These are phyloP conservation scores for Seiridium unicorne DNA, from an alignment of 2,329 filamentous ascomycete genomes.

Conservation along the genomic window DNA sequence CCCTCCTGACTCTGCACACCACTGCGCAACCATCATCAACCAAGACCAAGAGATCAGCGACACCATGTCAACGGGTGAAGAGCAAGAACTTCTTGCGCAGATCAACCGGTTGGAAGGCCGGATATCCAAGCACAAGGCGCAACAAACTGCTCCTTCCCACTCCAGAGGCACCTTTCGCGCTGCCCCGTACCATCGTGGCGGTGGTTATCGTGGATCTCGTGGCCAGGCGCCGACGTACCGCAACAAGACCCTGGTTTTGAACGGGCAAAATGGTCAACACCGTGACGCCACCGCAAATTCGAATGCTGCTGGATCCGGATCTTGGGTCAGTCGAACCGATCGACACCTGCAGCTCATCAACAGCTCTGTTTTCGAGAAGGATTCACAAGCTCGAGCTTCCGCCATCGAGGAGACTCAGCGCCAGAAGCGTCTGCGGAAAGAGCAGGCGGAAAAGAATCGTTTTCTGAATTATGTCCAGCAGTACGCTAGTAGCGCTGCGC, in stretches of 20 bases:
- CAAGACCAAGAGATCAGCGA: neutral
- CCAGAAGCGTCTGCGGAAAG: conserved; percentile 51
- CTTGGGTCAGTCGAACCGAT: conserved; percentile 72
- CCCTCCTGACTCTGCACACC: neutral
- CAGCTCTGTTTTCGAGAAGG: conserved; percentile 72
- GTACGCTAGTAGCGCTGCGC: conserved; percentile 21
- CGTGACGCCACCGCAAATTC: conserved; percentile 24
- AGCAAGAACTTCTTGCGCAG: conserved; percentile 7
- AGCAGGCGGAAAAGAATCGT: conserved; percentile 57
- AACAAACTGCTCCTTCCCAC: conserved; percentile 37
- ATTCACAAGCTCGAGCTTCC: conserved; percentile 64
- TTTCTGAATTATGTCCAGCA: conserved; percentile 47
- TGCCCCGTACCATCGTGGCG: conserved; percentile 24
- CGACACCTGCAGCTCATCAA: conserved; percentile 84
- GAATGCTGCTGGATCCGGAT: conserved; percentile 33
- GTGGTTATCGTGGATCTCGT: conserved; percentile 13
- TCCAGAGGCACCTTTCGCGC: conserved; percentile 20
- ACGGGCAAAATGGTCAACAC: conserved; percentile 27
- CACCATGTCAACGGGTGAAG: conserved; percentile 5
- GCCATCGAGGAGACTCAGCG: conserved; percentile 70
- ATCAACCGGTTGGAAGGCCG: conserved; percentile 51
- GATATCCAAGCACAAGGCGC: conserved; percentile 77
- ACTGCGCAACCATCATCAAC: neutral
- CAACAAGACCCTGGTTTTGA: conserved; percentile 29
- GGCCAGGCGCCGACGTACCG: conserved; percentile 25